These are phyloP conservation scores for Tetragonia tetragonoides DNA, from an alignment of 148 eudicot genomes.

Conservation along the genomic window DNA sequence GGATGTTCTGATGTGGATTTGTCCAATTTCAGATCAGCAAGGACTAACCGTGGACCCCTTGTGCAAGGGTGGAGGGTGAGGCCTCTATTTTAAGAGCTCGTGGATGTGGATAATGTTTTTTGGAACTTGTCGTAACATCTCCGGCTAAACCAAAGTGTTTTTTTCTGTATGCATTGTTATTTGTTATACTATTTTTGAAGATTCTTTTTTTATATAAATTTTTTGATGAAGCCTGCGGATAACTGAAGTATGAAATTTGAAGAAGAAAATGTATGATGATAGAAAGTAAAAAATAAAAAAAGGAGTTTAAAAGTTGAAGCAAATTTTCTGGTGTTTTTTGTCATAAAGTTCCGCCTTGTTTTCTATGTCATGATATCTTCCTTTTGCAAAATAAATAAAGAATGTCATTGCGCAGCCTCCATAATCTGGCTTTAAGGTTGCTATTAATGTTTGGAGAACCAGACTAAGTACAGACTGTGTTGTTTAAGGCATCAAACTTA, in stretches of 20 bases:
- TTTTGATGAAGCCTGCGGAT: no score
- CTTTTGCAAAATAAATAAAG: neutral
- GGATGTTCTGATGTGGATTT: constrained; percentile 47
- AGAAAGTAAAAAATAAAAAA: no score
- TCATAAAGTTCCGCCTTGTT: neutral
- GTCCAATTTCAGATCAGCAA: constrained; percentile 50
- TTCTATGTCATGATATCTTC: neutral
- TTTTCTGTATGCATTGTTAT: no score
- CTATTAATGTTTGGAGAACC: neutral
- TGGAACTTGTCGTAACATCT: no score
- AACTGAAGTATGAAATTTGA: no score
- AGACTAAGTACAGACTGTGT: neutral
- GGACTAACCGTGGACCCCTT: constrained; percentile 64
- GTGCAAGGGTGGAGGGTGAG: constrained; percentile 67
- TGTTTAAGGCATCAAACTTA: neutral
- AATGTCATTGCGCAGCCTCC: neutral
- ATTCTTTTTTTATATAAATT: no score
- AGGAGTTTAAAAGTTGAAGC: neutral
- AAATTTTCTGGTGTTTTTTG: neutral
- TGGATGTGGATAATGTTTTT: no score
- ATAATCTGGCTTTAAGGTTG: neutral
- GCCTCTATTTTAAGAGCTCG: no score
- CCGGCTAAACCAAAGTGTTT: no score
- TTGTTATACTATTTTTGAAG: no score
- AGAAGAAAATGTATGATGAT: neutral